Percentiles rank a stretch among this genome's conserved stretches.
These are phyloP conservation scores for Talaromyces sp. DNA, from an alignment of 2,329 filamentous ascomycete genomes.

Conservation along the genomic window DNA sequence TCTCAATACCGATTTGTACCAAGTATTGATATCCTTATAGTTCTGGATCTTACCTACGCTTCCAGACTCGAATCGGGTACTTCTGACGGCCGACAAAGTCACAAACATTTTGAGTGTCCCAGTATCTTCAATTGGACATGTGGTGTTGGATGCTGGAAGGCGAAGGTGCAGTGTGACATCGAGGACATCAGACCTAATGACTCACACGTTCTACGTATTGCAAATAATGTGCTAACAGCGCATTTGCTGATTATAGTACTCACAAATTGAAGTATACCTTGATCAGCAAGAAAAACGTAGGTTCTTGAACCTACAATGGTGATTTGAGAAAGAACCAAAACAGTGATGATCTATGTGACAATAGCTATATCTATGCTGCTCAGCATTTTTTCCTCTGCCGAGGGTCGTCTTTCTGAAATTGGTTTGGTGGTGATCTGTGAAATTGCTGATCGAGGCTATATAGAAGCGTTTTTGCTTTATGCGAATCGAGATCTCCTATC, in stretches of 20 bases:
- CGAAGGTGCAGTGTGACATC: not conserved
- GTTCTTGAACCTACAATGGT: not conserved
- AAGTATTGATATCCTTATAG: not conserved
- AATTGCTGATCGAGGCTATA: not conserved
- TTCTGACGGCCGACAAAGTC: not conserved
- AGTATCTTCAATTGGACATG: not conserved
- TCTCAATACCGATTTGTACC: not conserved
- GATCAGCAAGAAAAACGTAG: not conserved
- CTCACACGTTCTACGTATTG: too few species aligned
- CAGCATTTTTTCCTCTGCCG: not conserved
- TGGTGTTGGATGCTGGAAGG: not conserved
- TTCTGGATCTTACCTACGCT: not conserved
- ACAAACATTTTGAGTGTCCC: not conserved
- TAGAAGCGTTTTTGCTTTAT: not conserved
- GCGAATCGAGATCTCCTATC: not conserved
- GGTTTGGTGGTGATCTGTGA: not conserved
- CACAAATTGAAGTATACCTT: too few species aligned
- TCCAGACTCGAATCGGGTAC: not conserved
- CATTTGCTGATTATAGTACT: too few species aligned
- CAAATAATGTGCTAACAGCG: too few species aligned
- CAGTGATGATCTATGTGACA: not conserved
- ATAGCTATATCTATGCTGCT: not conserved
- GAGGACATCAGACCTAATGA: not conserved
- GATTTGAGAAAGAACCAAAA: not conserved
- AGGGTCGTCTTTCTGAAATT: not conserved